A percentile compares a stretch with the other conserved stretches of the same genome.
phyloP scores from a whole-genome alignment of 169 alveolate genomes.

The Amoebophrya sp. region DNA sequence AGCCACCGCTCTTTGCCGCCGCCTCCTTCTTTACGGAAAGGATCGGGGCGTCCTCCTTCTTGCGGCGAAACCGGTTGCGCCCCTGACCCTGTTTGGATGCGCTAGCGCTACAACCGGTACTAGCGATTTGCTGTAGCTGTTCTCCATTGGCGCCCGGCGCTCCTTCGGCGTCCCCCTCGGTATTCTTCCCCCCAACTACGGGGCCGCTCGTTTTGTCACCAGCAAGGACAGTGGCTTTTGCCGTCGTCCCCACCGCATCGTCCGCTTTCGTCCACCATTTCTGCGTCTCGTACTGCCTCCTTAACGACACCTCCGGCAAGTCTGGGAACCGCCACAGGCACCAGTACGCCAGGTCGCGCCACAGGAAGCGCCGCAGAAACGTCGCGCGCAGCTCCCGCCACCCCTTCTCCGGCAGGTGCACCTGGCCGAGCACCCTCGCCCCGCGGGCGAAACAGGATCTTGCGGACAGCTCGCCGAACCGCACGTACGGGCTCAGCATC shows the following conservation, averaged over 20 bases:
- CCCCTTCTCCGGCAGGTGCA: neutral
- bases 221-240: no score
- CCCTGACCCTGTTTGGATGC: no score
- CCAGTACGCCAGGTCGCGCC: conserved; percentile 16
- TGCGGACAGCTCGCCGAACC: neutral
- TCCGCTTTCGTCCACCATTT: neutral
- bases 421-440: neutral
- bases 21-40: no score
- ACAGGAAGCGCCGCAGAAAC: neutral
- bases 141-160: no score
- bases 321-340: neutral
- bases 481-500: neutral
- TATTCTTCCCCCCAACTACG: neutral
- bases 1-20: no score
- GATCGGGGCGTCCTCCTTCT: no score
- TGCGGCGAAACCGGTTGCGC: no score
- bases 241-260: no score
- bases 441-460: neutral
- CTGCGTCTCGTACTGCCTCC: neutral
- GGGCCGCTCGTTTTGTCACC: neutral
- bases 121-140: no score
- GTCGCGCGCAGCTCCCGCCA: neutral
- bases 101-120: no score
- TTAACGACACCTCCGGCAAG: neutral
- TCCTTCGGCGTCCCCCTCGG: no score